Conservation (phyloP, 208 protist genomes). For the Naegleria fowleri region DNA sequence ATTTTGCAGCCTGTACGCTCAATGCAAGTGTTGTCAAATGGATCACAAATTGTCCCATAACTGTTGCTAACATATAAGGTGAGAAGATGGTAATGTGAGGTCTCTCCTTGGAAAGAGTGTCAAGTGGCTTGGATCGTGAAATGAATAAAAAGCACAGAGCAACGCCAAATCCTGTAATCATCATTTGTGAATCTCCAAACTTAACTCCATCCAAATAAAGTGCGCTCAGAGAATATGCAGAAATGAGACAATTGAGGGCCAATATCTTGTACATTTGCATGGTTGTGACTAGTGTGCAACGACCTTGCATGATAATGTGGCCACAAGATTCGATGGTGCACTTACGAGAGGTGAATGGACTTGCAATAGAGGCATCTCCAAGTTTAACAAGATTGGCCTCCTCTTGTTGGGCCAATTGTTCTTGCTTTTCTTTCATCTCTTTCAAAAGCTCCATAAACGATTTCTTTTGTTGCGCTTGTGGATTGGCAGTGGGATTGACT, state of each 20-base stretch:
- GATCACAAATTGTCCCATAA: constrained; percentile 89
- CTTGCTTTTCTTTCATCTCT: constrained; percentile 37
- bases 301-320: constrained; percentile 91
- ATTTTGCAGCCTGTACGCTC: constrained; percentile 62
- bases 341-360: constrained; percentile 82
- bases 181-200: constrained; percentile 93
- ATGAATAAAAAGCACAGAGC: constrained; percentile 96
- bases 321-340: constrained; percentile 72
- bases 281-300: constrained; percentile 94
- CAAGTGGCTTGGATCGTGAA: constrained; percentile 84
- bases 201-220: constrained; percentile 95
- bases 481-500: neutral
- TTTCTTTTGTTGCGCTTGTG: neutral
- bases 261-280: constrained; percentile 99
- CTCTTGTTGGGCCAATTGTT: constrained; percentile 28
- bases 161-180: constrained; percentile 81
- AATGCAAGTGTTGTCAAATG: constrained; percentile 84
- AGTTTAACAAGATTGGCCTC: constrained; percentile 70
- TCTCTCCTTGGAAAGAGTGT: constrained; percentile 72
- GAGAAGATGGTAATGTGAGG: constrained; percentile 88
- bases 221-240: constrained; percentile 90
- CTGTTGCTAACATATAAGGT: constrained; percentile 75
- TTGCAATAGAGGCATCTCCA: constrained; percentile 82
- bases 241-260: constrained; percentile 94
- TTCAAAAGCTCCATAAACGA: constrained; percentile 24